A percentile compares a stretch with the other conserved stretches of the same genome.
phyloP scores from a whole-genome alignment of 371 early-diverging fungal species.

The Lichtheimia ornata region DNA sequence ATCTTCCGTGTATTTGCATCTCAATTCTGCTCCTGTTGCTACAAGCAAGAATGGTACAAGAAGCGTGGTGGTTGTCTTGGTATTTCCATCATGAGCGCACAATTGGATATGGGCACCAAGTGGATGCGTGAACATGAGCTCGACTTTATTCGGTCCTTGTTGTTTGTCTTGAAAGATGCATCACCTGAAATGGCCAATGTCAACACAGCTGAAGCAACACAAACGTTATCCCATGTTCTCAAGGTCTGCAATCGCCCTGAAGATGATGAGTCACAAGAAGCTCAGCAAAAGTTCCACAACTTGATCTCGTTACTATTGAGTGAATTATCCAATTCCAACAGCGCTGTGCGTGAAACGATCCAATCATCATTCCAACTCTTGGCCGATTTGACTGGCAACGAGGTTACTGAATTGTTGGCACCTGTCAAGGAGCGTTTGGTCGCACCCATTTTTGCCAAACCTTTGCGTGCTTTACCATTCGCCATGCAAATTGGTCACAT shows the following conservation, averaged over 20 bases:
- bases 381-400: conserved; percentile 75
- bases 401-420: conserved; percentile 82
- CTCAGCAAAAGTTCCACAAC: conserved; percentile 62
- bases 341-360: conserved; percentile 86
- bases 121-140: conserved; percentile 94
- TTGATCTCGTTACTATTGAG: conserved; percentile 84
- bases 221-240: conserved; percentile 77
- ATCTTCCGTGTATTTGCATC: conserved; percentile 79
- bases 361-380: conserved; percentile 82
- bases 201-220: conserved; percentile 76
- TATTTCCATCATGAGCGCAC: conserved; percentile 79
- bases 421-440: conserved; percentile 87
- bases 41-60: conserved; percentile 80
- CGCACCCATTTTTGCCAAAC: conserved; percentile 96
- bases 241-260: conserved; percentile 81
- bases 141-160: conserved; percentile 88
- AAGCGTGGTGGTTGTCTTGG: conserved; percentile 92
- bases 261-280: conserved; percentile 58
- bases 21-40: conserved; percentile 83
- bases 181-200: conserved; percentile 79
- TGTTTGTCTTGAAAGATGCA: conserved; percentile 93
- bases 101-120: conserved; percentile 78
- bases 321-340: conserved; percentile 92
- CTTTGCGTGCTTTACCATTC: conserved; percentile 93
- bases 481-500: conserved; percentile 97